These are phyloP conservation scores for Dictyostelium brefeldianum DNA, from an alignment of 78 protist genomes.

Conservation along the genomic window DNA sequence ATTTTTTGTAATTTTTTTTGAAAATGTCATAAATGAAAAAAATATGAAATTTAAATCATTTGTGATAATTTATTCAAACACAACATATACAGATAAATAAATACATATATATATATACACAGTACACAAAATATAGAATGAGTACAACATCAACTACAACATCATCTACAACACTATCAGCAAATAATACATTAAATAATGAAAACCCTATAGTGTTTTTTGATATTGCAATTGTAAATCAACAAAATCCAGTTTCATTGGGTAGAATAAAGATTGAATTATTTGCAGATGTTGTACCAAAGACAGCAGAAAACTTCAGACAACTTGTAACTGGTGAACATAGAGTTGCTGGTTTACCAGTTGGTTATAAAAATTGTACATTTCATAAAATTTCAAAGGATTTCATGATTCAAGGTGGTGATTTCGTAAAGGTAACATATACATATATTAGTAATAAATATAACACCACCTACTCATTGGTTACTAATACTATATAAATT, in stretches of 20 bases:
- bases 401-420: slow-evolving; percentile 98
- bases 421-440: slow-evolving; percentile 83
- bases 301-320: slow-evolving; percentile 95
- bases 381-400: slow-evolving; percentile 94
- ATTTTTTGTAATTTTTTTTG: too few species aligned
- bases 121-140: not conserved
- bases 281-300: slow-evolving; percentile 94
- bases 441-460: not conserved
- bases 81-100: too few species aligned
- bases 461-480: too few species aligned
- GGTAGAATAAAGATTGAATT: slow-evolving; percentile 96
- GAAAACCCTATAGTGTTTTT: slow-evolving; percentile 95
- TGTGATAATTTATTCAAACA: too few species aligned
- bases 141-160: not conserved
- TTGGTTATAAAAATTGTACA: slow-evolving; percentile 93
- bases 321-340: slow-evolving; percentile 94
- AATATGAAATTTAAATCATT: too few species aligned
- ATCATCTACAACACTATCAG: not conserved
- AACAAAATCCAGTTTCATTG: slow-evolving; percentile 24
- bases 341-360: slow-evolving; percentile 82
- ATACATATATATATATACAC: too few species aligned
- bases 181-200: slow-evolving; percentile 7
- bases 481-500: not conserved
- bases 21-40: too few species aligned
- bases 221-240: slow-evolving; percentile 92